Conservation (phyloP, 768 basidiomycete species). For the Asterophora parasitica region DNA sequence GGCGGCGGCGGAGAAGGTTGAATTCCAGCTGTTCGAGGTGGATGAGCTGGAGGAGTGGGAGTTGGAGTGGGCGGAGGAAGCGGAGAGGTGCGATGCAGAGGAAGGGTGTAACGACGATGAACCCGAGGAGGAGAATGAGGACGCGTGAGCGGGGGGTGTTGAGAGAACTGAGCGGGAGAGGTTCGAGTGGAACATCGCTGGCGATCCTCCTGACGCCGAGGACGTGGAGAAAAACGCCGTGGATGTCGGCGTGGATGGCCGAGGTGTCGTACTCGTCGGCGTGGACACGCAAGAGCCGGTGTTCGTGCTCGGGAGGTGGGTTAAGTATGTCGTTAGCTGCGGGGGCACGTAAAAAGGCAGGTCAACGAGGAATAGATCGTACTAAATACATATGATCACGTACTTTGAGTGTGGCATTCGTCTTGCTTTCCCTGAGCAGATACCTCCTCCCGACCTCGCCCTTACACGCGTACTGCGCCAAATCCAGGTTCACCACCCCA, state of each 20-base stretch:
- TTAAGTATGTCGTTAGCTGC: constrained; percentile 53
- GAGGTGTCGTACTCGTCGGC: too few relatives aligned
- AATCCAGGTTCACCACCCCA: constrained; percentile 63
- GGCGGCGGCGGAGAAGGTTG: not conserved
- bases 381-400: constrained; percentile 13
- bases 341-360: not conserved
- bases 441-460: constrained; percentile 58
- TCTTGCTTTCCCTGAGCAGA: constrained; percentile 68
- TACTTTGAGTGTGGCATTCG: constrained; percentile 75
- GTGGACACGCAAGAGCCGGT: too few relatives aligned
- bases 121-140: too few relatives aligned
- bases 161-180: too few relatives aligned
- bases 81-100: not conserved
- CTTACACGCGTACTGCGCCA: constrained; percentile 70
- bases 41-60: not conserved
- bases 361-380: not conserved
- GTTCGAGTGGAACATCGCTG: too few relatives aligned
- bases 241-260: too few relatives aligned
- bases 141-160: too few relatives aligned
- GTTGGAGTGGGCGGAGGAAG: constrained; percentile 16
- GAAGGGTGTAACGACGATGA: too few relatives aligned
- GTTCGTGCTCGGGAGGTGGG: constrained; percentile 24
- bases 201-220: too few relatives aligned
- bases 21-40: not conserved
- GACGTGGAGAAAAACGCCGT: too few relatives aligned